Conservation (phyloP, 192 early-diverging fungal species). For the Hyaloraphidium curvatum region DNA sequence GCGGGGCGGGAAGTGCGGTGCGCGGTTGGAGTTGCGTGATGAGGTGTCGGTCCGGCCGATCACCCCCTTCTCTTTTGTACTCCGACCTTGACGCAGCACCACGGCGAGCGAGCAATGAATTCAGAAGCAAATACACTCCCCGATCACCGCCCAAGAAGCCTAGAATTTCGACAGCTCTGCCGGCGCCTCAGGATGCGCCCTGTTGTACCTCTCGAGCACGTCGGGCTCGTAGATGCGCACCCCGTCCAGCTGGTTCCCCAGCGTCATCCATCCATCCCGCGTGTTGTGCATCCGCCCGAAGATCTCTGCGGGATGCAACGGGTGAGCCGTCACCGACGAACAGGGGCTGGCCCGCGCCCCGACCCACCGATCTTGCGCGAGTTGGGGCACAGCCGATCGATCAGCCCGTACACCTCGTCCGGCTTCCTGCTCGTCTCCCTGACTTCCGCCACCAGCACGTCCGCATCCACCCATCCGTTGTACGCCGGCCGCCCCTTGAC, state of each 20-base stretch:
- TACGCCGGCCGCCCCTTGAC: conserved; percentile 26
- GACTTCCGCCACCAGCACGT: conserved; percentile 39
- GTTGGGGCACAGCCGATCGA: conserved; percentile 32
- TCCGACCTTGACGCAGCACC: no score
- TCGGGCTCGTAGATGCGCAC: conserved; percentile 27
- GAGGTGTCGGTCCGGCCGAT: no score
- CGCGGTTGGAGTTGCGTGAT: no score
- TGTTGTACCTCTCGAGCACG: conserved; percentile 11
- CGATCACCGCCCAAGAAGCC: no score
- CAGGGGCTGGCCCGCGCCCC: no score
- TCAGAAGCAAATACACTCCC: no score
- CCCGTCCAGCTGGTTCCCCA: conserved; percentile 42
- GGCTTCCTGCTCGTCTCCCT: conserved; percentile 38
- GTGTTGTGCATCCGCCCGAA: conserved; percentile 40
- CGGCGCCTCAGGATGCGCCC: no score
- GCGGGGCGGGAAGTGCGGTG: no score
- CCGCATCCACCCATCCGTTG: conserved; percentile 23
- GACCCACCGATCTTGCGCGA: conserved; percentile 27
- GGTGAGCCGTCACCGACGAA: no score
- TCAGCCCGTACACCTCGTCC: conserved; percentile 37
- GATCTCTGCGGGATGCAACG: conserved; percentile 16
- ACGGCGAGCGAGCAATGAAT: no score
- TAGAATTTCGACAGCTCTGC: no score
- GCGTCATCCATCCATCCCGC: conserved; percentile 37
- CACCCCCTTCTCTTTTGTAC: no score